Base-by-base conservation (phyloP, 2,329 filamentous ascomycete genomes). In the Westerdykella aurantiaca region DNA sequence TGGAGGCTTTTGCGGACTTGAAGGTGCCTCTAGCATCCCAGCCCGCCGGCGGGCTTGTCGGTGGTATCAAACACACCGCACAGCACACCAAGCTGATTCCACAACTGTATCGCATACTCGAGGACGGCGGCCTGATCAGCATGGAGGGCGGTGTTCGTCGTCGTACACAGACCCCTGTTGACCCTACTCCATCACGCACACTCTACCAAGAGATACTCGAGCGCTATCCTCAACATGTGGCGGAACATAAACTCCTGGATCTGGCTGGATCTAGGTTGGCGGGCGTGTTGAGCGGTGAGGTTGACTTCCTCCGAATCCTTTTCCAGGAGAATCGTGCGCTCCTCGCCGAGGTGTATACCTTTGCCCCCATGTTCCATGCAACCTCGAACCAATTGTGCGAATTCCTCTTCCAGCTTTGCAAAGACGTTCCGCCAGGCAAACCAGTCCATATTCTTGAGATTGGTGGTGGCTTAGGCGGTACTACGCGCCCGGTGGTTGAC, bases 401-500 rank as follows among this genome's bases (percentile, higher is more conserved):
- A n/a, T n/a, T 25, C 23, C 23, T 25, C 23, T 5, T 5, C 23
- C 5, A 25, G 5, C 10, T 25, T 25, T 5, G 23, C 10, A 10
- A 25, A 25, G 10, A 10, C 23, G 23, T 25, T 25, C 10, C 5
- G 23, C 10, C 5, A 25, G 23, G 23, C 10, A 48, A 46, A 16
- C 41, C 47, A 29, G 37, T 60, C 25, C 44, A 45, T 6, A 64
- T 70, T 7, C 56, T 70, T 0, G 69, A 71, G 37, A 53, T 69
- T 38, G 69, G 69, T 1, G 69, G 59, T 5, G 68, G 66, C 1
- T 69, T 64, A 2, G 66, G 69, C 0, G 68, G 66, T 1, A 69
- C 67, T 0, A 70, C 69, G 0, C 52, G 49, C 12, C 48, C 51
- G 21, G 34, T 71, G 1, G 48, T 69, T 0, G 45, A 55, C 0